phyloP scores from a whole-genome alignment of 2,329 filamentous ascomycete genomes.

The Paracamarosporium sp. region DNA sequence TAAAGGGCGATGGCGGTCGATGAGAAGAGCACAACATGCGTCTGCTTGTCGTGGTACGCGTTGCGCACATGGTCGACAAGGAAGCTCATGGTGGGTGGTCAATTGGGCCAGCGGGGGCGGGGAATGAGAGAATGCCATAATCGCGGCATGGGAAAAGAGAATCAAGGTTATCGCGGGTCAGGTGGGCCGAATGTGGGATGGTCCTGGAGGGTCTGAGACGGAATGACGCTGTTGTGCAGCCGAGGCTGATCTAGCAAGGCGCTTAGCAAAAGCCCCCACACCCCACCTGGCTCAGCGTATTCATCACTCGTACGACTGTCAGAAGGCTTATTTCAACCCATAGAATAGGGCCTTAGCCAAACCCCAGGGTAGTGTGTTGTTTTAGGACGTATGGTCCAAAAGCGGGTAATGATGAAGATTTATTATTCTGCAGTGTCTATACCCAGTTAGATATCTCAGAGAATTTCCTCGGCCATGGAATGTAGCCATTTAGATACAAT shows the following conservation, averaged over 20 bases:
- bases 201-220: background rate
- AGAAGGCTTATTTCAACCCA: too few relatives aligned
- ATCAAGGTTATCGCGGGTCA: conserved; percentile 10
- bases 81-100: conserved; percentile 19
- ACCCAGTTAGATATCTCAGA: too few relatives aligned
- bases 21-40: conserved; percentile 60
- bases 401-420: too few relatives aligned
- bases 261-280: too few relatives aligned
- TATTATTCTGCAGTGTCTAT: too few relatives aligned
- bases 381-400: too few relatives aligned
- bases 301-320: too few relatives aligned
- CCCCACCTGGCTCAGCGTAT: too few relatives aligned
- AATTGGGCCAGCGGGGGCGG: conserved; percentile 5
- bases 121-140: conserved; percentile 3
- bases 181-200: conserved; percentile 10
- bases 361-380: too few relatives aligned
- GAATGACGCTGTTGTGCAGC: conserved; percentile 13
- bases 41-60: conserved; percentile 47
- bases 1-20: conserved; percentile 63
- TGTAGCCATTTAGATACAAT: too few relatives aligned
- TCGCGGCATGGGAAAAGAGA: background rate
- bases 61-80: conserved; percentile 24
- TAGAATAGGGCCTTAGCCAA: too few relatives aligned
- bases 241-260: background rate
- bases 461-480: too few relatives aligned